phyloP scores from a whole-genome alignment of 108 stramenopile genomes.

The Seminavis robusta region DNA sequence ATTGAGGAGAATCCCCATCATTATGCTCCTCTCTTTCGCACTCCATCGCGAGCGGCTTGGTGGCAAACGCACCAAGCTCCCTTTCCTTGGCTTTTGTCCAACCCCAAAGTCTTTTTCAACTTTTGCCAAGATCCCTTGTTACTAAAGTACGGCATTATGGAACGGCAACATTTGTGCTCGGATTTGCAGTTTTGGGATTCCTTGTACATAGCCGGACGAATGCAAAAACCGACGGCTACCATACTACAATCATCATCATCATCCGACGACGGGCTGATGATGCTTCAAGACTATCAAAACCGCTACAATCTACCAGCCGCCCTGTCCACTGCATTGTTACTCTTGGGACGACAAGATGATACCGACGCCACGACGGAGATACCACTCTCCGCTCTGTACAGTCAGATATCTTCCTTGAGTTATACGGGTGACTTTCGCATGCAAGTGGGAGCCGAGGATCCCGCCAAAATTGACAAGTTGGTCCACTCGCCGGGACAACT shows the following conservation, averaged over 20 bases:
- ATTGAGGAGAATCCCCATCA: conserved; percentile 53
- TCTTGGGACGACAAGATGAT: conserved; percentile 14
- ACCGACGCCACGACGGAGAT: background rate
- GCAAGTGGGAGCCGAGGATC: conserved; percentile 83
- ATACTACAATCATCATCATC: conserved; percentile 6
- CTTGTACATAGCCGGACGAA: conserved; percentile 76
- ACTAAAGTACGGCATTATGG: conserved; percentile 80
- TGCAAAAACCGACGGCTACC: conserved; percentile 78
- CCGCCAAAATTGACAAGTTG: conserved; percentile 66
- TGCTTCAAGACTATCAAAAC: conserved; percentile 16
- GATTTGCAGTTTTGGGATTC: conserved; percentile 73
- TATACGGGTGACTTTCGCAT: conserved; percentile 84
- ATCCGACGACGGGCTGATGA: background rate
- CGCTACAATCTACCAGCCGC: conserved; percentile 62
- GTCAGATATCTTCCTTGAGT: conserved; percentile 63
- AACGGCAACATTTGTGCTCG: conserved; percentile 42
- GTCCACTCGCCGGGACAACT: conserved; percentile 69
- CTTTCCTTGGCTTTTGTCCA: background rate
- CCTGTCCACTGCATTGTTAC: conserved; percentile 58
- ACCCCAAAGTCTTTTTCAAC: conserved; percentile 37
- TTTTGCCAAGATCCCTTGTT: conserved; percentile 13
- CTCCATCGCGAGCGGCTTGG: conserved; percentile 13
- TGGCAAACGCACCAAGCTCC: conserved; percentile 17
- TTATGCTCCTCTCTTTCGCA: conserved; percentile 40
- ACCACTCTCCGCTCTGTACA: conserved; percentile 11